Base-by-base conservation (phyloP, 1,139 yeast species). In the Debaryomyces psychrophilus region DNA sequence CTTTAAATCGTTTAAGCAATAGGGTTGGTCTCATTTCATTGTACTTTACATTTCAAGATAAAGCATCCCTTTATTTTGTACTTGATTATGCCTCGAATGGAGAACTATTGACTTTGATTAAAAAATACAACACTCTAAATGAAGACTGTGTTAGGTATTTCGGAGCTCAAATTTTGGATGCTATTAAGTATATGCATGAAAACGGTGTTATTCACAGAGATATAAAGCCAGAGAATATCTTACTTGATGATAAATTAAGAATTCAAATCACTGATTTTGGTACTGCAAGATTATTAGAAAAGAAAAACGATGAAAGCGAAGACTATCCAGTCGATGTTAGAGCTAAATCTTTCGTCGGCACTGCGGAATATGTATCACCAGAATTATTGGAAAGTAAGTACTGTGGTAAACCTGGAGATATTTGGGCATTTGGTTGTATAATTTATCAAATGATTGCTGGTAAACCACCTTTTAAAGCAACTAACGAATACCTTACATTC, bases 21-120 rank as follows among this genome's bases (percentile, higher is more conserved):
- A 50, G 76, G 39, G 59, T 64, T 37, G 99, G 99, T 1, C 81
- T 93, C 39, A 90, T 93, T 18, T 84, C 93, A 14, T 74, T 93
- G 41, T 89, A 88, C 61, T 95, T 89, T 65, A 93, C 99, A 0
- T 93, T 93, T 64, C 99, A 93, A 63, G 99, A 95, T 64, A 87
- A 88, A 46, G 81, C 83, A 47, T 86, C 92, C 11, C 73, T 95
- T 43, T 93, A 90, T 66, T 95, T 90, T 68, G 99, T 93, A 17
- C 81, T 93, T 48, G 98, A 93, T 62, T 88, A 81, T 62, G 98
- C 99, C 0, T 80, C 95, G 37, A 88, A 90, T 55, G 99, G 99
- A 7, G 99, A 93, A 65, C 71, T 93, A 34, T 73, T 95, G 45
- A 79, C 90, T 2, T 73, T 92, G 51, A 83, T 93, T 52, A 88